Evolutionary conservation across 2,329 filamentous ascomycete species (phyloP).

Genomic region (Colletotrichum neosansevieriae): DNA sequence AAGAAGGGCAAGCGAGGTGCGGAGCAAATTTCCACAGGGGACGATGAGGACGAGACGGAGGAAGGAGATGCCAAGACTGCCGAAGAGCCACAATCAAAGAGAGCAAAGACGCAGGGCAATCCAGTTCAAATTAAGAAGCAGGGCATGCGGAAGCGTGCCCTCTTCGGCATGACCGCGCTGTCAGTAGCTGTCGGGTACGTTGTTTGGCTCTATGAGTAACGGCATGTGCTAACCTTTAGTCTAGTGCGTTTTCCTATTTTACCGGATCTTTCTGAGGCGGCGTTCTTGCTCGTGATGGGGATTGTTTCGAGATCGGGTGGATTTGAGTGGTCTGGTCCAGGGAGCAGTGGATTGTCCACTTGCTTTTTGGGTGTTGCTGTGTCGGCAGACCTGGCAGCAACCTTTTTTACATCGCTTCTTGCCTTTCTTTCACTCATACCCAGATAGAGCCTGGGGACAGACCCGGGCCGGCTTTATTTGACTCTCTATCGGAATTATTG

Average conservation of each 20-base stretch:
- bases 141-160: constrained; percentile 85
- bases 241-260: constrained; percentile 62
- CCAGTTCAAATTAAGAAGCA: constrained; percentile 82
- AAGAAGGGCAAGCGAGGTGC: constrained; percentile 79
- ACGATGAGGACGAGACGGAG: constrained; percentile 66
- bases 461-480: constrained; percentile 40
- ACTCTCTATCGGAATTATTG: constrained; percentile 30
- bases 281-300: not conserved
- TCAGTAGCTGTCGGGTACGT: constrained; percentile 86
- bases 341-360: constrained; percentile 25
- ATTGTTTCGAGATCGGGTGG: constrained; percentile 2
- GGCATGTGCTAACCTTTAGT: not conserved
- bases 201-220: not conserved
- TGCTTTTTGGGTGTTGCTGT: constrained; percentile 23
- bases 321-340: constrained; percentile 24
- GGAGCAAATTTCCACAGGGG: constrained; percentile 76
- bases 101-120: constrained; percentile 75
- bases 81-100: constrained; percentile 74
- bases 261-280: constrained; percentile 61
- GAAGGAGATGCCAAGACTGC: constrained; percentile 51
- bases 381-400: constrained; percentile 30
- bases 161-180: constrained; percentile 82
- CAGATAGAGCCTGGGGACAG: constrained; percentile 34
- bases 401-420: constrained; percentile 34
- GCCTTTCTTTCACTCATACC: constrained; percentile 41